These are phyloP conservation scores for Fomitopsis schrenkii DNA, from an alignment of 1,284 basidiomycete species.

Conservation along the genomic window DNA sequence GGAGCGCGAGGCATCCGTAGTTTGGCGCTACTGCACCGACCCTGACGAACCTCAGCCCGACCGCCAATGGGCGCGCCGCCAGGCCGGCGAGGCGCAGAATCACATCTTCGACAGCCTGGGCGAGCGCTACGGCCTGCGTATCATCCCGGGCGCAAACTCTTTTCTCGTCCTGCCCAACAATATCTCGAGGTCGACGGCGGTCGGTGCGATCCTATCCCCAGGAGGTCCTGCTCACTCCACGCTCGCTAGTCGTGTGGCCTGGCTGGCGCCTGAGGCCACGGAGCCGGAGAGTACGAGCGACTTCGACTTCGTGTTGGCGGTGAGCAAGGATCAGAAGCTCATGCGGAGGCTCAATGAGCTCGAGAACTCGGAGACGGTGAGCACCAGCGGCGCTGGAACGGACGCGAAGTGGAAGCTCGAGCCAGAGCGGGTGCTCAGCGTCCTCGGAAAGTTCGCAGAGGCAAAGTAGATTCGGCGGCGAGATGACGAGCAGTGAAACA, in stretches of 20 bases:
- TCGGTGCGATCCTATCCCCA: conserved; percentile 69
- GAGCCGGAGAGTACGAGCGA: conserved; percentile 36
- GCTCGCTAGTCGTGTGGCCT: conserved; percentile 35
- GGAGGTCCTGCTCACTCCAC: conserved; percentile 58
- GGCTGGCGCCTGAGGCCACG: conserved; percentile 30
- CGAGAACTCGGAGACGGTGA: conserved; percentile 67
- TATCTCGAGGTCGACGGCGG: conserved; percentile 76
- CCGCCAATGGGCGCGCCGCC: conserved; percentile 76
- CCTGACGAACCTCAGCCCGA: conserved; percentile 46
- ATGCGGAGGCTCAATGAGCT: conserved; percentile 70
- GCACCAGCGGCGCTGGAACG: conserved; percentile 64
- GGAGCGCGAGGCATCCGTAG: conserved; percentile 78
- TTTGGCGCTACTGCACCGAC: conserved; percentile 81
- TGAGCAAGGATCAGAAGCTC: conserved; percentile 74
- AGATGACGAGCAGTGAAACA: background rate
- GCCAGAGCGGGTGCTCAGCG: conserved; percentile 33
- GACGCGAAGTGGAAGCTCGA: conserved; percentile 72
- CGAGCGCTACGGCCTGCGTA: conserved; percentile 75
- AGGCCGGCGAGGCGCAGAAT: conserved; percentile 88
- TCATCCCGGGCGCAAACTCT: conserved; percentile 71
- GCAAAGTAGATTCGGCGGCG: conserved; percentile 11
- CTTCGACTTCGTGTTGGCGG: conserved; percentile 59
- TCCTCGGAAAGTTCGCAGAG: conserved; percentile 37
- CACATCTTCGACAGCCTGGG: conserved; percentile 85
- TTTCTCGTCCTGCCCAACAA: conserved; percentile 86